These are phyloP conservation scores for Bipolaris zeicola DNA, from an alignment of 2,329 filamentous ascomycete genomes.

Conservation along the genomic window DNA sequence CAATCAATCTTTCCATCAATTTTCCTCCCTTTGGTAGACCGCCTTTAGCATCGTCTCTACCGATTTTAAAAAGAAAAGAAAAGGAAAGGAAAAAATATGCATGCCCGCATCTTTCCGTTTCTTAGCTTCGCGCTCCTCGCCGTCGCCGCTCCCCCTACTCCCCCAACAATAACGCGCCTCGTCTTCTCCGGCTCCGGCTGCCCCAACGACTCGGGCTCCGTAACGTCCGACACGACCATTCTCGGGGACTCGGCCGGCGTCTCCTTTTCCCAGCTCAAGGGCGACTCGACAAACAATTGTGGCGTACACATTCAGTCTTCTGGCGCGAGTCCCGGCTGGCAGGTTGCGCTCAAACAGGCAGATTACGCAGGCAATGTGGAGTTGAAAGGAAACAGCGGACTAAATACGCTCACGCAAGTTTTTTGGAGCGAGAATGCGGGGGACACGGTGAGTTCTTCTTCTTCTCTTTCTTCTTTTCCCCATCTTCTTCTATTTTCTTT, in stretches of 20 bases:
- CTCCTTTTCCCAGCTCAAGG: constrained; percentile 31
- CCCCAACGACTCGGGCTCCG: constrained; percentile 33
- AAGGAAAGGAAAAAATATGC: constrained; percentile 2
- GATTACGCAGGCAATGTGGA: constrained; percentile 31
- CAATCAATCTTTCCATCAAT: no score
- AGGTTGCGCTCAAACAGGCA: constrained; percentile 35
- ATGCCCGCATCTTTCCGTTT: constrained; percentile 21
- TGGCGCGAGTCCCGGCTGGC: constrained; percentile 36
- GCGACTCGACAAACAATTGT: constrained; percentile 37
- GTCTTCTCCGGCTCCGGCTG: constrained; percentile 38
- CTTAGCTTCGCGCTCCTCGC: constrained; percentile 12
- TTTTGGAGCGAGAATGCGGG: constrained; percentile 41
- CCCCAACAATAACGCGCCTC: constrained; percentile 33
- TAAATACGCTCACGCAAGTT: constrained; percentile 34
- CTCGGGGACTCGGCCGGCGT: constrained; percentile 33
- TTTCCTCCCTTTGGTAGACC: background rate
- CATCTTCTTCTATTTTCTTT: background rate
- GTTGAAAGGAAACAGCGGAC: constrained; percentile 28
- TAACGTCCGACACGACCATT: constrained; percentile 17
- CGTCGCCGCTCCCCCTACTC: constrained; percentile 26
- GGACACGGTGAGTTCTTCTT: constrained; percentile 31
- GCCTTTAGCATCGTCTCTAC: background rate
- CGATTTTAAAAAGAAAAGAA: background rate
- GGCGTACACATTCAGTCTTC: constrained; percentile 36
- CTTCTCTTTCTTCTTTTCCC: background rate